Evolutionary conservation across 169 alveolate species (phyloP).

Genomic region (Neospora caninum): DNA sequence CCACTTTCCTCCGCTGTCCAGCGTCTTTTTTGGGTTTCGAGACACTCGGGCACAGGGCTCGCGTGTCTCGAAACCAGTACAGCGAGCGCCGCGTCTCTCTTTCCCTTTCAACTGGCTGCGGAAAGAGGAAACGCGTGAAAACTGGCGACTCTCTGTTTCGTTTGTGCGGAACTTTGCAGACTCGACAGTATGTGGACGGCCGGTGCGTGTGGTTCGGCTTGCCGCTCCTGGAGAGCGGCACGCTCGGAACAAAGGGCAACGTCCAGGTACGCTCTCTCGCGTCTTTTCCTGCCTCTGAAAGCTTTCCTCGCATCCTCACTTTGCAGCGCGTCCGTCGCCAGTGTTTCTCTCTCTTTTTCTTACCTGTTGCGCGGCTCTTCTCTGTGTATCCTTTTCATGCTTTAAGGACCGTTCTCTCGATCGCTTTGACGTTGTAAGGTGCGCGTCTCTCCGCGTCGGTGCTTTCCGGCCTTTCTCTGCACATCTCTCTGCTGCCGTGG

Average conservation of each 20-base stretch:
- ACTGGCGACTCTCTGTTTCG: too few species aligned
- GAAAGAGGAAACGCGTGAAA: too few species aligned
- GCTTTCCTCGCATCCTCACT: too few species aligned
- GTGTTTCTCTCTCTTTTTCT: not conserved
- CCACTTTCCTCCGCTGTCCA: too few species aligned
- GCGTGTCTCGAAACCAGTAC: too few species aligned
- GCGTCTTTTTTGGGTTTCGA: too few species aligned
- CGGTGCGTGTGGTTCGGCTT: constrained; percentile 97
- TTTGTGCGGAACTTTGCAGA: constrained; percentile 75
- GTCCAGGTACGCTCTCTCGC: constrained; percentile 66
- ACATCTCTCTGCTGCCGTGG: not conserved
- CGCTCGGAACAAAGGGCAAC: constrained; percentile 98
- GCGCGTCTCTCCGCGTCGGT: too few species aligned
- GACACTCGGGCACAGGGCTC: too few species aligned
- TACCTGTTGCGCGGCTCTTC: not conserved
- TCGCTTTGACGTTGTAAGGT: too few species aligned
- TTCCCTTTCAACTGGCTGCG: too few species aligned
- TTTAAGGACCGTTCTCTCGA: not conserved
- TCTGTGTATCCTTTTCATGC: not conserved
- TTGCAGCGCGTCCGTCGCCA: not conserved
- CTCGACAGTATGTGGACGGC: constrained; percentile 97
- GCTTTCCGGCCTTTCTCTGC: not conserved
- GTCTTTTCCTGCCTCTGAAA: too few species aligned
- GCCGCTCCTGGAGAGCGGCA: constrained; percentile 98
- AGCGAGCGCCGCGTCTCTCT: too few species aligned